Evolutionary conservation across 192 early-diverging fungal genomes (phyloP).

Genomic region (Entomortierella parvispora): DNA sequence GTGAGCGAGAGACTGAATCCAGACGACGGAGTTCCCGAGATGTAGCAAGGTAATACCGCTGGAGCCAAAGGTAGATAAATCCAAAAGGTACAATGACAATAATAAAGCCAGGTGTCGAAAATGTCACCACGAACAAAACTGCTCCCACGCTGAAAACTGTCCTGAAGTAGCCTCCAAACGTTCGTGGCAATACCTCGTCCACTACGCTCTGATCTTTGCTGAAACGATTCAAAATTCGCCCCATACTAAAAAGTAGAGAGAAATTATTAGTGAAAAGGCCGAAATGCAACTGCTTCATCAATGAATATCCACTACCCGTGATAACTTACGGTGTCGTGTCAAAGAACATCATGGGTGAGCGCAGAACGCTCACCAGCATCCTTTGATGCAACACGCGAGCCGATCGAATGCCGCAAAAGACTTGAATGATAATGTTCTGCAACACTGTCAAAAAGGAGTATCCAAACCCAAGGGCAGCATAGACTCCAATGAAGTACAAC

Average conservation of each 20-base stretch:
- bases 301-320: too few species aligned
- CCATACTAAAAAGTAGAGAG: too few species aligned
- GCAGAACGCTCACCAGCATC: conserved; percentile 78
- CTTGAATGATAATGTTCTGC: conserved; percentile 79
- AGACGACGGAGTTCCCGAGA: conserved; percentile 90
- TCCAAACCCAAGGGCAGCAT: conserved; percentile 78
- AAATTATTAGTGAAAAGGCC: too few species aligned
- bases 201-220: conserved; percentile 66
- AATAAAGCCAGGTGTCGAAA: conserved; percentile 69
- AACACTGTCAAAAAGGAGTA: conserved; percentile 68
- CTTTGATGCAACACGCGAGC: conserved; percentile 72
- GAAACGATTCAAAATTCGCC: conserved; percentile 77
- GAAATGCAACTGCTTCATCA: too few species aligned
- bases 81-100: conserved; percentile 62
- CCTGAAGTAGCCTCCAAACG: conserved; percentile 57
- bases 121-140: conserved; percentile 51
- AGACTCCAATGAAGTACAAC: conserved; percentile 73
- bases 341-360: conserved; percentile 78
- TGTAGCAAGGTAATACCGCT: conserved; percentile 68
- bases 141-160: conserved; percentile 42
- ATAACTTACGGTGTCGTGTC: conserved; percentile 80
- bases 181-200: conserved; percentile 69
- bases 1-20: conserved; percentile 69
- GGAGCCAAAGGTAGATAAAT: conserved; percentile 68
- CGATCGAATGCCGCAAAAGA: conserved; percentile 79